Conservation (phyloP, 202 grass and related monocot genomes). For the Carex sylvatica region DNA sequence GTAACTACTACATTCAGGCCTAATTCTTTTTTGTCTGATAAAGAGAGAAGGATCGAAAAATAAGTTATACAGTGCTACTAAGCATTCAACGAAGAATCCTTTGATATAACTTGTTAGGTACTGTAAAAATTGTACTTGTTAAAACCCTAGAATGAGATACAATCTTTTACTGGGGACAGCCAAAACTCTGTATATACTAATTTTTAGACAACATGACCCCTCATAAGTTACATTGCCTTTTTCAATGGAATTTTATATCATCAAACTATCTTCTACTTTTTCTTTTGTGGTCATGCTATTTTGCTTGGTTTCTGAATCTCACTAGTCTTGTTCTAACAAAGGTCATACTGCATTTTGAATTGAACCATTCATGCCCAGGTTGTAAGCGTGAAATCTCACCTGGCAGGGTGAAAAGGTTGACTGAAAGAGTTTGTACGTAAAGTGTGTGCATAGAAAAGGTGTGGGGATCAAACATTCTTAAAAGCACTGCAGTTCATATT, state of each 20-base stretch:
- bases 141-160: background rate
- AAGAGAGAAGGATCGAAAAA: conserved; percentile 1
- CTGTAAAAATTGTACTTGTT: conserved; percentile 1
- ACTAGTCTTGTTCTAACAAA: background rate
- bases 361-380: background rate
- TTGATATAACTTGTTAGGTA: conserved; percentile 9
- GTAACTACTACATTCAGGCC: conserved; percentile 20
- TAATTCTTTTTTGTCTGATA: conserved; percentile 11
- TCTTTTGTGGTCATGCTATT: background rate
- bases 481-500: background rate
- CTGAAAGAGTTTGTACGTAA: background rate
- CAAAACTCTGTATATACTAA: conserved; percentile 1
- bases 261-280: background rate
- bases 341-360: background rate
- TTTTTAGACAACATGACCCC: background rate
- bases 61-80: background rate
- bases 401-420: background rate
- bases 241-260: background rate
- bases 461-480: background rate
- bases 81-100: conserved; percentile 3
- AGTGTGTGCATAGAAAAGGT: background rate
- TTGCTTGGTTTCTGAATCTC: no score
- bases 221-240: background rate
- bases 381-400: background rate
- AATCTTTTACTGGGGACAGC: background rate